Conservation (phyloP, 1,284 basidiomycete species). For the Papiliotrema terrestris region DNA sequence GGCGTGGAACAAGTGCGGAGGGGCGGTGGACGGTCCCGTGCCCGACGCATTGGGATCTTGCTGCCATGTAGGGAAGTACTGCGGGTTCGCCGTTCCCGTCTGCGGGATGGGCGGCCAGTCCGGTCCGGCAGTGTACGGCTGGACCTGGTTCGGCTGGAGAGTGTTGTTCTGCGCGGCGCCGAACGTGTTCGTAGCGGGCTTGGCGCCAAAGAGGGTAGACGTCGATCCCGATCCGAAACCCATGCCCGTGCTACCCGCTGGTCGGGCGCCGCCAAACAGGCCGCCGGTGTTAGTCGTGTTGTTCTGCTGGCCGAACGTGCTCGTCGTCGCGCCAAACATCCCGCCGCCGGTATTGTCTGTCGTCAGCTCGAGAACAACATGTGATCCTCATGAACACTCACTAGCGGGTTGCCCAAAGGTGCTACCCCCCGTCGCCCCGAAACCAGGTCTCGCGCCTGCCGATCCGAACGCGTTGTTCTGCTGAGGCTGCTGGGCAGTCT, state of each 20-base stretch:
- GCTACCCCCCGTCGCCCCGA: conserved; percentile 40
- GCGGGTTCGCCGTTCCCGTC: conserved; percentile 37
- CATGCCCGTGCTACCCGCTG: conserved; percentile 16
- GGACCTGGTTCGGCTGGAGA: conserved; percentile 16
- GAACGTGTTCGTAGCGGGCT: conserved; percentile 33
- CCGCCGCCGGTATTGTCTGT: conserved; percentile 26
- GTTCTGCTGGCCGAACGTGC: conserved; percentile 30
- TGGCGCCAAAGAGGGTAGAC: conserved; percentile 29
- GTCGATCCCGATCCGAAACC: conserved; percentile 17
- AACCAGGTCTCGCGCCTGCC: conserved; percentile 28
- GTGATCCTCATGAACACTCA: conserved; percentile 2
- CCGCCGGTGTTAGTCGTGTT: conserved; percentile 11
- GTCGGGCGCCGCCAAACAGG: conserved; percentile 12
- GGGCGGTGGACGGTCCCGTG: conserved; percentile 15
- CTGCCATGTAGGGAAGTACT: conserved; percentile 45
- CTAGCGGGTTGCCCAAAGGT: conserved; percentile 47
- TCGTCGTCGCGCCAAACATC: conserved; percentile 50
- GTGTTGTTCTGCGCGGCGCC: conserved; percentile 16
- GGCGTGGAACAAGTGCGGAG: conserved; percentile 42
- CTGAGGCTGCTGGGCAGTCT: conserved; percentile 12
- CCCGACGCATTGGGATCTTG: conserved; percentile 30
- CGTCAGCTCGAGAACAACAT: conserved; percentile 5
- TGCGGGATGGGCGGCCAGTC: conserved; percentile 28
- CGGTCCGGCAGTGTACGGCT: conserved; percentile 22
- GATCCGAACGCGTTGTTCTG: conserved; percentile 30